Evolutionary conservation across 1,284 basidiomycete species (phyloP).

Genomic region (Rhodofomes roseus): DNA sequence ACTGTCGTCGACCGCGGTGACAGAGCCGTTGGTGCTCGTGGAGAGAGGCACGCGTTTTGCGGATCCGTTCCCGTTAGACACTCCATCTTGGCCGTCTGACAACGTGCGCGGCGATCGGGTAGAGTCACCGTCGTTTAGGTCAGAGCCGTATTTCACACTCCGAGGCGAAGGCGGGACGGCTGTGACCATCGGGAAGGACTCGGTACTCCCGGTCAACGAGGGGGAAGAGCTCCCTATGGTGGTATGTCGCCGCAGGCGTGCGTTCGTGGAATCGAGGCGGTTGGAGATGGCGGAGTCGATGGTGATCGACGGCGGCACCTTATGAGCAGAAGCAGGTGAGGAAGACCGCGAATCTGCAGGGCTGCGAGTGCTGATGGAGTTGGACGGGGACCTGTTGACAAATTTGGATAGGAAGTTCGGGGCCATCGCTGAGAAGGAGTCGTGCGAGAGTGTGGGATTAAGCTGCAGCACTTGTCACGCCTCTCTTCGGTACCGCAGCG

Average conservation of each 20-base stretch:
- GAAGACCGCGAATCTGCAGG: constrained; percentile 18
- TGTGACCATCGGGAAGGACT: constrained; percentile 45
- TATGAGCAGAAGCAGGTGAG: constrained; percentile 16
- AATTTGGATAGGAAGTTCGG: constrained; percentile 36
- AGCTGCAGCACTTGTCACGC: neutral
- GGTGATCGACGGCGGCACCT: constrained; percentile 20
- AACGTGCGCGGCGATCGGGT: constrained; percentile 6
- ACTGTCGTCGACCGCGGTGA: constrained; percentile 17
- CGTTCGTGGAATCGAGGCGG: constrained; percentile 3
- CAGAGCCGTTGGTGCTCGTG: neutral
- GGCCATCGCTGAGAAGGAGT: constrained; percentile 24
- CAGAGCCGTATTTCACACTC: constrained; percentile 23
- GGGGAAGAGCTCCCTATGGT: constrained; percentile 9
- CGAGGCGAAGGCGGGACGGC: constrained; percentile 55
- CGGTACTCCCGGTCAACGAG: constrained; percentile 5
- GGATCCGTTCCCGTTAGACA: neutral
- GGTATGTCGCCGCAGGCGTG: constrained; percentile 9
- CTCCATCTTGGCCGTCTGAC: neutral
- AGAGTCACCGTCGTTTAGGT: constrained; percentile 12
- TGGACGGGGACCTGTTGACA: constrained; percentile 22
- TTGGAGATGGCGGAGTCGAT: constrained; percentile 15
- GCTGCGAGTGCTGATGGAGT: constrained; percentile 15
- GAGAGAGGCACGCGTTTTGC: constrained; percentile 2
- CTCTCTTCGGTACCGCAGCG: neutral
- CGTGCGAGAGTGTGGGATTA: neutral